phyloP scores from a whole-genome alignment of 2,329 filamentous ascomycete species.

The Apiospora sp. region DNA sequence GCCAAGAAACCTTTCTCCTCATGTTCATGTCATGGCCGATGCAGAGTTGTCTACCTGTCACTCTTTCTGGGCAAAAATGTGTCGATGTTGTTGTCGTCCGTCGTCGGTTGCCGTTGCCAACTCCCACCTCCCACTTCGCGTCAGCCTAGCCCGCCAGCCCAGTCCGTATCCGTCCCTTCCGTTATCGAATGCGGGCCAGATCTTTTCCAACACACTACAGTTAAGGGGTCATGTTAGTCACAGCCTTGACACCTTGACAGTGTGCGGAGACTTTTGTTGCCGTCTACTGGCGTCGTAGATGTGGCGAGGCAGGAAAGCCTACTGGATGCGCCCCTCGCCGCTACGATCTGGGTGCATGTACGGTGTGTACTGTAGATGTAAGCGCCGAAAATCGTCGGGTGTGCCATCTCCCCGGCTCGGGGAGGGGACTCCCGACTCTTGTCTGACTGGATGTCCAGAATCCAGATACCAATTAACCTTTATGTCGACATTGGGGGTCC shows the following conservation, averaged over 20 bases:
- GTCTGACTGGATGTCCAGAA: not conserved
- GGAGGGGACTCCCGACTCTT: not conserved
- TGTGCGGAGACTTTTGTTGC: not conserved
- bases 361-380: not conserved
- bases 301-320: conserved; percentile 3
- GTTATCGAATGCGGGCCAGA: not conserved
- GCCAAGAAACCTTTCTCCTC: not conserved
- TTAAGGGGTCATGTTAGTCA: not conserved
- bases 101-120: not conserved
- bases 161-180: not conserved
- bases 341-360: not conserved
- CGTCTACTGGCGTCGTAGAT: not conserved
- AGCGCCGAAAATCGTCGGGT: conserved; percentile 9
- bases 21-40: conserved; percentile 2
- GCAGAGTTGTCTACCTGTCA: not conserved
- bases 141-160: not conserved
- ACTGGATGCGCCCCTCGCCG: not conserved
- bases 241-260: not conserved
- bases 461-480: not conserved
- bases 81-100: not conserved
- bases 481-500: not conserved
- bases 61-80: not conserved
- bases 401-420: not conserved
- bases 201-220: not conserved
- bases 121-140: not conserved